Evolutionary conservation across 495 filamentous ascomycete species (phyloP).

Genomic region (Neurospora sublineolata): DNA sequence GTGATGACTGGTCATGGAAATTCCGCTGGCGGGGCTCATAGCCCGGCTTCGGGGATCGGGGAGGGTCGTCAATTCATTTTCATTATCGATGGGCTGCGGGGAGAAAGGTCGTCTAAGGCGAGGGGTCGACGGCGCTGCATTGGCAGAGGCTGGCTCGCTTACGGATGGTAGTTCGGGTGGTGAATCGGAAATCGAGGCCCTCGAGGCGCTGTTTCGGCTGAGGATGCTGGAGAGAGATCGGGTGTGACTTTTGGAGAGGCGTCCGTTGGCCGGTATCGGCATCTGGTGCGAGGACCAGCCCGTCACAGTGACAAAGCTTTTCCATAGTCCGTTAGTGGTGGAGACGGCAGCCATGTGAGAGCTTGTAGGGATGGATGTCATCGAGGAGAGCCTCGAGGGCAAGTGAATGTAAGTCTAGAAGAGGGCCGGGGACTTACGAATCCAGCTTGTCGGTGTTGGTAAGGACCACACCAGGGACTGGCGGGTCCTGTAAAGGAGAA

Average conservation of each 20-base stretch:
- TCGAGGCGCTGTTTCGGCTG: slow-evolving; percentile 2
- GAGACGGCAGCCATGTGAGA: slow-evolving; percentile 14
- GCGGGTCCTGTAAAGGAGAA: slow-evolving; percentile 19
- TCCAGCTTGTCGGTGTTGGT: slow-evolving; percentile 14
- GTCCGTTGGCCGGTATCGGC: slow-evolving; percentile 17
- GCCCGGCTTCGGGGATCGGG: slow-evolving; percentile 37
- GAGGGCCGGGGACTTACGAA: slow-evolving; percentile 1
- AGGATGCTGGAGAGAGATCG: slow-evolving; percentile 38
- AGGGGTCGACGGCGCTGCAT: slow-evolving; percentile 14
- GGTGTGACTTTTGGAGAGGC: slow-evolving; percentile 33
- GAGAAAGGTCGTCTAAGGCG: slow-evolving; percentile 20
- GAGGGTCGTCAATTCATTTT: slow-evolving; percentile 36
- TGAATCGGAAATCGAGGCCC: slow-evolving; percentile 6
- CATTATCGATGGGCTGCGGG: slow-evolving; percentile 26
- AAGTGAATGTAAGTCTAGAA: not conserved
- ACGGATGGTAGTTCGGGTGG: not conserved
- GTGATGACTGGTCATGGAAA: slow-evolving; percentile 15
- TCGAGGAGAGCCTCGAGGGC: not conserved
- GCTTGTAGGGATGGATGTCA: not conserved
- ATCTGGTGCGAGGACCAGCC: slow-evolving; percentile 39
- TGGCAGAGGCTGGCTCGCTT: not conserved
- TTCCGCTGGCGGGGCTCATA: slow-evolving; percentile 22
- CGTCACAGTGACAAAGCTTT: slow-evolving; percentile 39
- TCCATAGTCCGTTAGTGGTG: slow-evolving; percentile 20
- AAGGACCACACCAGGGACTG: slow-evolving; percentile 24